Evolutionary conservation across 306 rosid genomes (phyloP), one percentile per base, ranked within the genome.

Genomic region (Prinsepia uniflora): DNA sequence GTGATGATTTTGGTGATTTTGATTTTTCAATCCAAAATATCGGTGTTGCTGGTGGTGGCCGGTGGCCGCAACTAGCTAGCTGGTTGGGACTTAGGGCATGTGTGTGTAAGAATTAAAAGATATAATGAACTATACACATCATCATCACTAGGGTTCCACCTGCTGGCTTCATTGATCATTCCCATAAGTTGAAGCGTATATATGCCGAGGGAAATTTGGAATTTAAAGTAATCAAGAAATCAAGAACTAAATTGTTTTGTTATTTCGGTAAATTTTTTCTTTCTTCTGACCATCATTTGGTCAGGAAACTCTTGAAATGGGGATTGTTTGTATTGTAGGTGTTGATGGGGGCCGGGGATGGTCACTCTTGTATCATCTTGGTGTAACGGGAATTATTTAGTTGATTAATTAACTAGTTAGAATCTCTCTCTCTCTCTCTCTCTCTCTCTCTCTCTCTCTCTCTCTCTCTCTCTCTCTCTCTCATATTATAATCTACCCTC

Each of bases 341-440:
- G 56, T 70, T 57, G 36, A 30, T 30, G 36, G 11, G 74, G 66
- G n/a, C n/a, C n/a, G n/a, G n/a, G 74, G 55, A 70, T 56, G 65
- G 43, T 49, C 63, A 18, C 48, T 55, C 65, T 70, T 55, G 65
- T 57, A 44, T 43, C 34, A 11, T 57, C 42, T 44, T 44, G 74
- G 46, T 71, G 66, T 57, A 70, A 57, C 44, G 54, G 18, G 66
- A 71, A 71, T 71, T 43, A 42, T 13, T 57, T 71, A 71, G 74
- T 30, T 57, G 39, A 70, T 57, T 12, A 70, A 30, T 1, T 30
- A 55, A 43, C 39, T 70, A 56, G 55, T 14, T 44, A 56, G 63
- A 5, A 13, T 14, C 22, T n/a, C 40, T 68, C 40, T 46, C 52
- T 46, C 57, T 52, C 36, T 30, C 36, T 30, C 36, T 30, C 36